These are phyloP conservation scores for Aegilops tauschii DNA, from an alignment of 176 grass and related monocot species.

Conservation along the genomic window DNA sequence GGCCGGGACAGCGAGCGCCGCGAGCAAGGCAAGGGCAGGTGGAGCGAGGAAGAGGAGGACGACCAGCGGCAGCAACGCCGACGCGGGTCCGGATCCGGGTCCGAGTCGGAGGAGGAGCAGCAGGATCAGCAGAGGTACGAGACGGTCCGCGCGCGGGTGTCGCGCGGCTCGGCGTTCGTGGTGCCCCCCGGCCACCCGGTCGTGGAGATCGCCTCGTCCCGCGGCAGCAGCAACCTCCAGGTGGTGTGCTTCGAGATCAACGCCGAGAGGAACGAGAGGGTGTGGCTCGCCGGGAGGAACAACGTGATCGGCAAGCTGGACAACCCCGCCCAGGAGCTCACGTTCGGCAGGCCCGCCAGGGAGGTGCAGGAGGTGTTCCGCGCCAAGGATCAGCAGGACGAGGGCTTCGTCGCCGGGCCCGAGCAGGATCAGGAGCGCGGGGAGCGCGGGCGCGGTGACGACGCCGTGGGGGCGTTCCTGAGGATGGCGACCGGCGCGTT, in stretches of 20 bases:
- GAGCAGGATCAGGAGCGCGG: not conserved
- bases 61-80: not conserved
- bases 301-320: constrained; percentile 59
- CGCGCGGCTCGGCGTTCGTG: constrained; percentile 45
- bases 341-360: constrained; percentile 40
- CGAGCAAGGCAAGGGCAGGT: constrained; percentile 3
- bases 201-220: constrained; percentile 44
- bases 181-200: constrained; percentile 67
- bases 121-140: constrained; percentile 27
- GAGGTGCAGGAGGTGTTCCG: constrained; percentile 70
- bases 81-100: not conserved
- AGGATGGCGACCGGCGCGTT: constrained; percentile 10
- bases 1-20: no score
- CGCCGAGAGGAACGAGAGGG: constrained; percentile 58
- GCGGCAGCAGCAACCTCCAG: constrained; percentile 51
- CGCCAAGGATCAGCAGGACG: constrained; percentile 27
- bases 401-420: constrained; percentile 46
- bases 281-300: constrained; percentile 65
- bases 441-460: constrained; percentile 7
- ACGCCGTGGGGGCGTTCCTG: constrained; percentile 1
- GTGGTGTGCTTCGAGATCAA: constrained; percentile 64
- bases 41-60: not conserved
- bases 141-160: constrained; percentile 33
- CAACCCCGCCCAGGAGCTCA: constrained; percentile 59
- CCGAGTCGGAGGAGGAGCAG: not conserved